Evolutionary conservation across 768 basidiomycete species (phyloP).

Genomic region (Rhodotorula kratochvilovae): DNA sequence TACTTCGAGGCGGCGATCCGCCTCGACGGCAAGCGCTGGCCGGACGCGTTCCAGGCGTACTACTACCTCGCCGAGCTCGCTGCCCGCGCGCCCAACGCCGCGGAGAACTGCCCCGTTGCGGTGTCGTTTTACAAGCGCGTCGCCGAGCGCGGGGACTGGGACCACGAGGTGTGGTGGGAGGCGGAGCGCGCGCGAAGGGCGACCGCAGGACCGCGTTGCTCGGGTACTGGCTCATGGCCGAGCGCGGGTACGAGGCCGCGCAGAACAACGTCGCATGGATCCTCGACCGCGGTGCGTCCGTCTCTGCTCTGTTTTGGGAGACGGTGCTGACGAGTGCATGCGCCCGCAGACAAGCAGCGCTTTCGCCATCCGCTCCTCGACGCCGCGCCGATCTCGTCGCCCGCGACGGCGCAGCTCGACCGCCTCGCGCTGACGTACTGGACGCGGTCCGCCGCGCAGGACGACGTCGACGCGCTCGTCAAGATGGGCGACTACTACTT

Average conservation of each 20-base stretch:
- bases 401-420: slow-evolving; percentile 63
- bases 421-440: slow-evolving; percentile 82
- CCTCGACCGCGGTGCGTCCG: slow-evolving; percentile 73
- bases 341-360: slow-evolving; percentile 37
- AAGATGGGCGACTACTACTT: slow-evolving; percentile 99
- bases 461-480: slow-evolving; percentile 91
- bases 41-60: slow-evolving; percentile 85
- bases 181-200: slow-evolving; percentile 59
- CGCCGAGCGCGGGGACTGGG: slow-evolving; percentile 75
- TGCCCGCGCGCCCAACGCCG: slow-evolving; percentile 53
- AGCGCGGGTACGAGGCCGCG: slow-evolving; percentile 82
- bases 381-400: background rate
- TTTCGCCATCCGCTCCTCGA: slow-evolving; percentile 36
- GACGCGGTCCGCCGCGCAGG: slow-evolving; percentile 88
- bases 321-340: slow-evolving; percentile 60
- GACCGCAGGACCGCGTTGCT: slow-evolving; percentile 80
- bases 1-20: slow-evolving; percentile 81
- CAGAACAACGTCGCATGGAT: slow-evolving; percentile 93
- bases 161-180: slow-evolving; percentile 70
- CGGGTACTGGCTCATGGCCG: slow-evolving; percentile 91
- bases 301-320: slow-evolving; percentile 48
- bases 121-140: slow-evolving; percentile 91
- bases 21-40: slow-evolving; percentile 53
- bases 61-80: slow-evolving; percentile 87
- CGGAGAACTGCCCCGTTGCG: slow-evolving; percentile 68